Base-by-base conservation (phyloP, 768 basidiomycete genomes). In the Coprinopsis marcescibilis region DNA sequence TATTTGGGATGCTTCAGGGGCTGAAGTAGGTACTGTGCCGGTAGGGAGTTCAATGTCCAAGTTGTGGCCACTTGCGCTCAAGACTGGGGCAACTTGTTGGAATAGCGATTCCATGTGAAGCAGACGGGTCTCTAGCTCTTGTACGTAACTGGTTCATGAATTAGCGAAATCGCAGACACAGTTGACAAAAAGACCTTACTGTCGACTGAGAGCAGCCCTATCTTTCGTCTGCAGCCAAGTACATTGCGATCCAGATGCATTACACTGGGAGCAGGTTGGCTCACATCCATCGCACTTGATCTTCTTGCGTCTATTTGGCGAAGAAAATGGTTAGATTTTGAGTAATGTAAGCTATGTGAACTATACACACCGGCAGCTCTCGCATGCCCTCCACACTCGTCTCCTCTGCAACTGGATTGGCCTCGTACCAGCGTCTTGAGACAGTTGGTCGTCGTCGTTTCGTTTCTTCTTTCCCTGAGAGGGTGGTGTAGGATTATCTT, bases 191-290 rank as follows among this genome's bases (percentile, higher is more conserved):
- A 50, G 2, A 44, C 74, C 89, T 53, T 61, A 92, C 89, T 92
- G 89, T 72, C 89, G 75, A 60, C 90, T 92, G 52, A 91, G 68
- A 3, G 89, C 89, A 19, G 89, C 89, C 57, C 89, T 81, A 65
- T 92, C 89, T 68, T 89, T 91, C 4, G 89, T 92, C 66, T 92
- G 89, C 34, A 90, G 71, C 89, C 89, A 92, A 35, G 85, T 88
- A 60, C 89, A 92, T 55, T 81, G 78, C 1, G 85, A 83, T 37
- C 79, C 80, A 5, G 87, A 84, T 34, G 78, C 68, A 14, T 77
- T 61, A 59, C 89, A 92, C 58, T 91, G 89, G 0, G 86, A 83
- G 56, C 89, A 92, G 10, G 83, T 85, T 11, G 89, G 89, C 60
- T 92, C 89, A 57, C 71, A 77, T 53, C 89, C 89, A 68, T 92